Evolutionary conservation across 306 rosid genomes (phyloP), one percentile per base, ranked within the genome.

Genomic region (Malus orientalis): DNA sequence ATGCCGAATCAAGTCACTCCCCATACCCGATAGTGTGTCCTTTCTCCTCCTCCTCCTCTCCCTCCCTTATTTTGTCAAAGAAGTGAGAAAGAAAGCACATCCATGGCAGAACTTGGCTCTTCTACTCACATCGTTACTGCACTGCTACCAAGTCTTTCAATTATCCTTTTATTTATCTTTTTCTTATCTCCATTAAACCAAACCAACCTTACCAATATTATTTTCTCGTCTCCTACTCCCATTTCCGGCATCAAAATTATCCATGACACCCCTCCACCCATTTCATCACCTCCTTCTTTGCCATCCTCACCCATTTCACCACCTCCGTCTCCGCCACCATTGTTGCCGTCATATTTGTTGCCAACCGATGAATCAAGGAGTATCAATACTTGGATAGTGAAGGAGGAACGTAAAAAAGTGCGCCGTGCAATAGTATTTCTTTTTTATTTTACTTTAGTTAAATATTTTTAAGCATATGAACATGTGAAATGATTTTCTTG

Each of bases 151-250:
- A 61, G 11, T 47, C 33, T 68, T 36, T 57, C 36, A 3, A 3
- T 63, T 8, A 6, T 29, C 47, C 45, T 58, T 16, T 67, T 60
- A 29, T 40, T 77, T 60, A 30, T 59, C 10, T 20, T 59, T 25
- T 45, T 29, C 30, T 15, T 60, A 27, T 69, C 67, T 44, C 61
- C 81, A 53, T 32, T 58, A n/a, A 42, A 69, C 76, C 75, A 69
- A n/a, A 77, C 63, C 76, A 53, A 8, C 10, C 23, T 77, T 54
- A 8, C 36, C 40, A 22, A n/a, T 69, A 67, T 59, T 72, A 6
- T 30, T 20, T 19, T 69, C 38, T 44, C 59, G 4, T 30, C 27
- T 13, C 66, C 72, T 42, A 30, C 7, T 44, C 6, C 16, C 6
- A 38, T 36, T 33, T 12, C 30, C 36, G 6, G 22, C 4, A 23